Percentiles rank a stretch among this genome's conserved stretches.
These are phyloP conservation scores for Eragrostis nindensis DNA, from an alignment of 176 grass and related monocot genomes.

Conservation along the genomic window DNA sequence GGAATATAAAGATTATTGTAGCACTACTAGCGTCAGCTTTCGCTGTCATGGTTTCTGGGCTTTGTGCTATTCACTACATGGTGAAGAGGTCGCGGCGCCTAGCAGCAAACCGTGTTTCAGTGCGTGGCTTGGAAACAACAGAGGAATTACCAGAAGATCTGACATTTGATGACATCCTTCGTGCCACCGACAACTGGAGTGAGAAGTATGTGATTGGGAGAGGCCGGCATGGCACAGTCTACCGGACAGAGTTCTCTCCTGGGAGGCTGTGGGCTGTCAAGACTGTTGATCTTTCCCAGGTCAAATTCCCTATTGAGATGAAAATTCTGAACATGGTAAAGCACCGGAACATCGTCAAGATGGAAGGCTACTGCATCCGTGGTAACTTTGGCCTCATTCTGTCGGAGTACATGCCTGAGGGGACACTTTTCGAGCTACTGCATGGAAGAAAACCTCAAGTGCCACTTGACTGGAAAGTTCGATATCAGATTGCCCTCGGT, in stretches of 20 bases:
- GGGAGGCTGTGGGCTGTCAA: constrained; percentile 65
- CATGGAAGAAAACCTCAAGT: constrained; percentile 47
- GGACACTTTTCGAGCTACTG: constrained; percentile 50
- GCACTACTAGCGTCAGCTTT: constrained; percentile 32
- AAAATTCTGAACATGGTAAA: constrained; percentile 58
- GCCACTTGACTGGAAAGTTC: constrained; percentile 40
- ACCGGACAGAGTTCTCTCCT: constrained; percentile 31
- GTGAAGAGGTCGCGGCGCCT: constrained; percentile 42
- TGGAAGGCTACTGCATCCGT: constrained; percentile 71
- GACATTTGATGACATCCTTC: constrained; percentile 52
- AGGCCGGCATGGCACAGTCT: constrained; percentile 48
- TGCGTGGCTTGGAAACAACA: constrained; percentile 40
- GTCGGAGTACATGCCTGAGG: constrained; percentile 53
- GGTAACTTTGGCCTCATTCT: constrained; percentile 49
- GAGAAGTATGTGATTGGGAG: constrained; percentile 50
- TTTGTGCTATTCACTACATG: constrained; percentile 33
- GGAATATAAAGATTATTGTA: constrained; percentile 33
- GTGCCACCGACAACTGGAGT: constrained; percentile 46
- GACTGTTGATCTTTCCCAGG: constrained; percentile 44
- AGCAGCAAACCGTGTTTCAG: not conserved
- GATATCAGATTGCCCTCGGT: constrained; percentile 47
- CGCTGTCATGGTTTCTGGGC: constrained; percentile 5
- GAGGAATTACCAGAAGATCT: constrained; percentile 47
- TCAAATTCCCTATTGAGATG: constrained; percentile 59
- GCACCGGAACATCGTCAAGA: constrained; percentile 63